phyloP scores from a whole-genome alignment of 1,284 basidiomycete genomes.

The Leccinum fallax region DNA sequence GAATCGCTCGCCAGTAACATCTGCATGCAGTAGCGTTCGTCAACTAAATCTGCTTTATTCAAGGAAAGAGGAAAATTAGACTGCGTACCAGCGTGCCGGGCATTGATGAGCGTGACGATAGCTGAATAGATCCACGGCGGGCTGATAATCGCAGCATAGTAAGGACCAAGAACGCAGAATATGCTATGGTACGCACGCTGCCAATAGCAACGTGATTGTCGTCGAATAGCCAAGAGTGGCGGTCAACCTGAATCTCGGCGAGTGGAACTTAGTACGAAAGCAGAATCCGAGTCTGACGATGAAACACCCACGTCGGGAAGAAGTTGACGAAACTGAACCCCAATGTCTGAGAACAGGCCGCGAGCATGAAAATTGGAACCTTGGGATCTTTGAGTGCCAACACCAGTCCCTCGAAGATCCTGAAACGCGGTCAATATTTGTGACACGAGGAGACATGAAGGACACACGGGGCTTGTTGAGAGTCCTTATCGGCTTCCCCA shows the following conservation, averaged over 20 bases:
- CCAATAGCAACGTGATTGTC: neutral
- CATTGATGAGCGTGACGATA: neutral
- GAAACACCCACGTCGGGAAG: neutral
- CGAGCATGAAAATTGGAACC: neutral
- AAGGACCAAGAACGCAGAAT: neutral
- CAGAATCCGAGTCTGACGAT: neutral
- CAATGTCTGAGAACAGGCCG: neutral
- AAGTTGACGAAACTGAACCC: neutral
- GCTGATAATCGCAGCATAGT: neutral
- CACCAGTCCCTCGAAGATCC: neutral
- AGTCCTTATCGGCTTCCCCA: neutral
- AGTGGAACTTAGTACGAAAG: neutral
- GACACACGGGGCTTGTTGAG: neutral
- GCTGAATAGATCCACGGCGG: neutral
- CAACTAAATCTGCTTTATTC: neutral
- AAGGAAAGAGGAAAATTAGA: no score
- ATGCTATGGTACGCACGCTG: neutral
- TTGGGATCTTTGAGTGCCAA: neutral
- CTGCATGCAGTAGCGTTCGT: neutral
- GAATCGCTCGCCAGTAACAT: neutral
- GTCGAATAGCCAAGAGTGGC: constrained; percentile 1
- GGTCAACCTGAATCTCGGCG: neutral
- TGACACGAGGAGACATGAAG: neutral
- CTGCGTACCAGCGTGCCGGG: neutral
- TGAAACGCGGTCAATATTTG: neutral